Evolutionary conservation across 306 rosid species (phyloP).

Genomic region (Oemleria cerasiformis): DNA sequence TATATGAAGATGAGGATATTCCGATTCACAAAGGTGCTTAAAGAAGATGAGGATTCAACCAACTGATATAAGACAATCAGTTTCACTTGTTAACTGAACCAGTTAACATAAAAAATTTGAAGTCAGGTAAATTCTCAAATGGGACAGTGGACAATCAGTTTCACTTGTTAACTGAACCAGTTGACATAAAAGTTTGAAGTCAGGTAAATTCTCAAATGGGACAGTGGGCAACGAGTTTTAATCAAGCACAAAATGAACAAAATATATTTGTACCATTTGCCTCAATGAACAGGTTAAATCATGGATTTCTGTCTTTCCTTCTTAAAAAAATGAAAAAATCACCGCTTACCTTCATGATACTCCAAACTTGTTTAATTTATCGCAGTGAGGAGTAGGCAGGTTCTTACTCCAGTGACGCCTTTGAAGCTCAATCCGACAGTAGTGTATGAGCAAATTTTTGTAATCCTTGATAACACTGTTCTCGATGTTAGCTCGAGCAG

Average conservation of each 20-base stretch:
- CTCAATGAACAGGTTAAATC: not conserved
- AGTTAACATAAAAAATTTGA: not conserved
- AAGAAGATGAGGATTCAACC: not conserved
- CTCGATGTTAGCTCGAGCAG: conserved; percentile 64
- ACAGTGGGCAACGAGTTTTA: not conserved
- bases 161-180: no score
- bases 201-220: not conserved
- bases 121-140: no score
- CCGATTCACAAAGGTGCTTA: not conserved
- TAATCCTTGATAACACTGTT: conserved; percentile 61
- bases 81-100: not conserved
- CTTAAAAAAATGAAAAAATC: not conserved
- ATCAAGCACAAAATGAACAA: conserved; percentile 1
- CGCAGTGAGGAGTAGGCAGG: conserved; percentile 76
- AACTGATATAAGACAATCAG: not conserved
- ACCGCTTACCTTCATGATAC: conserved; percentile 53
- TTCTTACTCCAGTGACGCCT: conserved; percentile 82
- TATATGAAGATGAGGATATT: not conserved
- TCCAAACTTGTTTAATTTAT: conserved; percentile 53
- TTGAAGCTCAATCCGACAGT: conserved; percentile 80
- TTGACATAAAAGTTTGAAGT: no score
- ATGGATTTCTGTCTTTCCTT: not conserved
- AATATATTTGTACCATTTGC: not conserved
- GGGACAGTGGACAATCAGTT: no score
- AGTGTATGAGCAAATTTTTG: conserved; percentile 61